Evolutionary conservation across 116 monocot genomes (phyloP).

Genomic region (Papilionanthe hybrid): DNA sequence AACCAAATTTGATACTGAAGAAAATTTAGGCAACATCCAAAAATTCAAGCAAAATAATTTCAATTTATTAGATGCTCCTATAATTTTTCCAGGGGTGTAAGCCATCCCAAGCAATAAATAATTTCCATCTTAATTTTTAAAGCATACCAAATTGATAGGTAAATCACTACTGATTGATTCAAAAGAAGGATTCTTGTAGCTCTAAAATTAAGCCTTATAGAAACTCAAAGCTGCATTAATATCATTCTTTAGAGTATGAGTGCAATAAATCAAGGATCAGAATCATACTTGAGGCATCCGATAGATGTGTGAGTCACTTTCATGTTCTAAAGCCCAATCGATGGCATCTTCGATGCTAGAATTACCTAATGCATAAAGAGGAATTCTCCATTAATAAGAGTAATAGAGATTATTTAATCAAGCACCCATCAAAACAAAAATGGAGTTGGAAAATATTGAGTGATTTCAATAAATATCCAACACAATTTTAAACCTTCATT

Average conservation of each 20-base stretch:
- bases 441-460: too few relatives aligned
- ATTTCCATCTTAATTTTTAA: not conserved
- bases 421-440: too few relatives aligned
- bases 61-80: not conserved
- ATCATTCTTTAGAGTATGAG: not conserved
- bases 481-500: too few relatives aligned
- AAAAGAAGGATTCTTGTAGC: not conserved
- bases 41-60: not conserved
- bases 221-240: not conserved
- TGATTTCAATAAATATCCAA: too few relatives aligned
- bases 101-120: not conserved
- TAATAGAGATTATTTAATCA: too few relatives aligned
- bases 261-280: not conserved
- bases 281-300: conserved; percentile 15
- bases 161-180: not conserved
- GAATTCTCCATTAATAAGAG: too few relatives aligned
- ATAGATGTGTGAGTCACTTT: conserved; percentile 16
- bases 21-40: not conserved
- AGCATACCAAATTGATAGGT: not conserved
- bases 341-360: conserved; percentile 14
- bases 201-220: not conserved
- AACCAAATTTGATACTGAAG: not conserved
- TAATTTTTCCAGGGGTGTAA: not conserved
- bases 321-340: conserved; percentile 17
- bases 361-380: conserved; percentile 15